These are phyloP conservation scores for Globisporangium barbulae DNA, from an alignment of 352 stramenopile genomes.

Conservation along the genomic window DNA sequence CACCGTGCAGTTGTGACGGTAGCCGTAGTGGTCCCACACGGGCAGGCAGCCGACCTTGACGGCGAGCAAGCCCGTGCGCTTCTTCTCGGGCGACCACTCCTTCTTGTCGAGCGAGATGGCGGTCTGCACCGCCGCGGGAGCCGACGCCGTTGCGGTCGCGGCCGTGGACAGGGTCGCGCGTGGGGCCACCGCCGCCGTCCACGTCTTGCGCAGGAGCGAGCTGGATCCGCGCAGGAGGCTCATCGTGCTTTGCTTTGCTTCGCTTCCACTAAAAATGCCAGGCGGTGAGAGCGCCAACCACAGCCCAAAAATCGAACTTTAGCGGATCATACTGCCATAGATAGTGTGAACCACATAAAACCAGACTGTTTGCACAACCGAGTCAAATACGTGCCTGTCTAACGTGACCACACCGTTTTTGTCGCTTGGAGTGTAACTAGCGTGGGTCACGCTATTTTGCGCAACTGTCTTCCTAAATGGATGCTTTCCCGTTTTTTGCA, in stretches of 20 bases:
- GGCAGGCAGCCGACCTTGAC: constrained; percentile 99
- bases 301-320: background rate
- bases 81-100: constrained; percentile 74
- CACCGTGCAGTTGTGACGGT: constrained; percentile 95
- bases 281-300: background rate
- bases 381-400: background rate
- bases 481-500: constrained; percentile 3
- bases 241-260: constrained; percentile 8
- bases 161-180: constrained; percentile 15
- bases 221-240: constrained; percentile 33
- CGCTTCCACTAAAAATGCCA: constrained; percentile 9
- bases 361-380: no score
- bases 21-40: constrained; percentile 97
- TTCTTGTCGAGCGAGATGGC: constrained; percentile 23
- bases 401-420: background rate
- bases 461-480: background rate
- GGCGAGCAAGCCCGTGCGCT: constrained; percentile 86
- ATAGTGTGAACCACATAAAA: background rate
- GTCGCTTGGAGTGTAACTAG: background rate
- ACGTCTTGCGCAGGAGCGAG: constrained; percentile 19
- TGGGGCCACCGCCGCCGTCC: constrained; percentile 10
- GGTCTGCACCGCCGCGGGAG: constrained; percentile 1
- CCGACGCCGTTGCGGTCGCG: background rate
- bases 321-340: background rate
- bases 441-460: background rate